These are phyloP conservation scores for Ustilago vetiveriae DNA, from an alignment of 1,284 basidiomycete species.

Conservation along the genomic window DNA sequence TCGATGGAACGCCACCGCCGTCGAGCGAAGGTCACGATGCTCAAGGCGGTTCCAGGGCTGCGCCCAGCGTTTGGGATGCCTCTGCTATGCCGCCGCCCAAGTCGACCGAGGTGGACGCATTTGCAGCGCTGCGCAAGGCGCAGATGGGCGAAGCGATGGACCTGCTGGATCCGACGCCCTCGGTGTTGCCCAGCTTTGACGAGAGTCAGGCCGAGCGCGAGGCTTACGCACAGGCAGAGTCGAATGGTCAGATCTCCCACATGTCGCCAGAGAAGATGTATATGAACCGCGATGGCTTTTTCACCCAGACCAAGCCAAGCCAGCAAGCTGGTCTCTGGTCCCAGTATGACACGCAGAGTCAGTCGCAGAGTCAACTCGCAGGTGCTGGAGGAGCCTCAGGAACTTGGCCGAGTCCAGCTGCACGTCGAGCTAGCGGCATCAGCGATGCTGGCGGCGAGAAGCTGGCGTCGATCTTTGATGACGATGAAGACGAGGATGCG, in stretches of 20 bases:
- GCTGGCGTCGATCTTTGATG: not conserved
- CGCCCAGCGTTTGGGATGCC: conserved; percentile 25
- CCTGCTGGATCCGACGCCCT: conserved; percentile 45
- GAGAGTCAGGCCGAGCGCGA: conserved; percentile 48
- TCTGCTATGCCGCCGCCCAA: conserved; percentile 57
- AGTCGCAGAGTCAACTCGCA: conserved; percentile 27
- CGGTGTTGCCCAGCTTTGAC: conserved; percentile 52
- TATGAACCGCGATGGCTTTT: conserved; percentile 62
- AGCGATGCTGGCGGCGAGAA: conserved; percentile 1
- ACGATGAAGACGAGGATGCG: conserved; percentile 21
- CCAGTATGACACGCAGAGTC: conserved; percentile 25
- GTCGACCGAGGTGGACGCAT: conserved; percentile 52
- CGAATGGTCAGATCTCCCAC: conserved; percentile 2
- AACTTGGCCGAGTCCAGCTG: conserved; percentile 15
- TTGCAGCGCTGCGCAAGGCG: conserved; percentile 56
- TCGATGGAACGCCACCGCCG: conserved; percentile 40
- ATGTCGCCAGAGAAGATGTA: conserved; percentile 50
- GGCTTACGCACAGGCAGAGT: conserved; percentile 29
- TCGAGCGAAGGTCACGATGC: not conserved
- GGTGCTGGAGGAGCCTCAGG: not conserved
- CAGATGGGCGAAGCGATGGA: conserved; percentile 50
- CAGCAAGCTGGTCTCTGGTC: conserved; percentile 25
- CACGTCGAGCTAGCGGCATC: conserved; percentile 10
- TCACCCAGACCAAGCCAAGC: conserved; percentile 62
- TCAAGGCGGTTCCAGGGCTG: not conserved